Evolutionary conservation across 768 basidiomycete species (phyloP).

Genomic region (Pleurotus cornucopiae): DNA sequence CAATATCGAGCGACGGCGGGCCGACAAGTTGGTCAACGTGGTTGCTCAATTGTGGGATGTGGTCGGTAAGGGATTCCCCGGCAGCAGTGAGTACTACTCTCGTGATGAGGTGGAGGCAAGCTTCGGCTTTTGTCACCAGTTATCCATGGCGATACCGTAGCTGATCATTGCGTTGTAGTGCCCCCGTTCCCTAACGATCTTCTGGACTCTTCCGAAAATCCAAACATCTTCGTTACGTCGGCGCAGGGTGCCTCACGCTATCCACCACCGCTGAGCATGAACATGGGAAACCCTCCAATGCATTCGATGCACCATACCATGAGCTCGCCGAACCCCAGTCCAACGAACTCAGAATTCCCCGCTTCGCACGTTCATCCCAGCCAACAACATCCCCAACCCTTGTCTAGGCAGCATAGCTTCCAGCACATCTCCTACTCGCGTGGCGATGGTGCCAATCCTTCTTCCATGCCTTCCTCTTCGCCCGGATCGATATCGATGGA

Average conservation of each 20-base stretch:
- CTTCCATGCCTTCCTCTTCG: slow-evolving; percentile 36
- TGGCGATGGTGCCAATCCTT: slow-evolving; percentile 28
- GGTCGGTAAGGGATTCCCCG: slow-evolving; percentile 52
- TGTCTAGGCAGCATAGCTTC: slow-evolving; percentile 60
- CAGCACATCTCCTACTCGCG: slow-evolving; percentile 44
- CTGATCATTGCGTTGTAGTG: slow-evolving; percentile 22
- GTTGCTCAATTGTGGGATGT: slow-evolving; percentile 63
- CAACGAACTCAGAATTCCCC: slow-evolving; percentile 32
- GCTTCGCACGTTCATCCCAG: slow-evolving; percentile 21
- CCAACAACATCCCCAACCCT: slow-evolving; percentile 24
- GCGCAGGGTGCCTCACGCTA: slow-evolving; percentile 42
- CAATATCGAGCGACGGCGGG: slow-evolving; percentile 50
- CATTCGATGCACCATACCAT: slow-evolving; percentile 36
- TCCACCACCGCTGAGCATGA: slow-evolving; percentile 41
- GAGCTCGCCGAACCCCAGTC: slow-evolving; percentile 28
- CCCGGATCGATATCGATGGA: slow-evolving; percentile 37
- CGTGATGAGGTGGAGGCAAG: neutral
- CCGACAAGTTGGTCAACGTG: slow-evolving; percentile 55
- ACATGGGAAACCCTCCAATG: slow-evolving; percentile 29
- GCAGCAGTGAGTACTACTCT: slow-evolving; percentile 36
- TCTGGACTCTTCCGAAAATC: slow-evolving; percentile 46
- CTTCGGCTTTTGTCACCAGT: slow-evolving; percentile 5
- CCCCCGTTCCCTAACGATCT: slow-evolving; percentile 49
- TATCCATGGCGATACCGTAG: neutral
- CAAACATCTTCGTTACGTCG: slow-evolving; percentile 73